Percentiles rank a stretch among this genome's conserved stretches.
phyloP scores from a whole-genome alignment of 768 basidiomycete genomes.

The Leccinum uliginosum region DNA sequence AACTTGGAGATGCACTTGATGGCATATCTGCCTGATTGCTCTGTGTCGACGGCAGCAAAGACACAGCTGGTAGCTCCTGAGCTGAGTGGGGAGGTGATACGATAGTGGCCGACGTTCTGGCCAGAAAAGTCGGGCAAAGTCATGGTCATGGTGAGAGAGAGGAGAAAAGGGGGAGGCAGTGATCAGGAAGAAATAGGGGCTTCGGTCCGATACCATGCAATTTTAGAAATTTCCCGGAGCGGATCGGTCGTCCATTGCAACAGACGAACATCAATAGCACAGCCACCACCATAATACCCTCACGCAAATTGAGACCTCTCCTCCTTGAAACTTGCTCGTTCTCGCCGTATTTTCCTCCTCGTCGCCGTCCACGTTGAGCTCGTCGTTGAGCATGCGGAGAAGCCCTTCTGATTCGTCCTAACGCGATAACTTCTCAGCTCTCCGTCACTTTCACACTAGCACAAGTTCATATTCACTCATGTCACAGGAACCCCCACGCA shows the following conservation, averaged over 20 bases:
- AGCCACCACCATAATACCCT: conserved; percentile 17
- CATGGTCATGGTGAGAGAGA: not conserved
- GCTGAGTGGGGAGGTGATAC: conserved; percentile 60
- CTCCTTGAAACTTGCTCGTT: too few relatives aligned
- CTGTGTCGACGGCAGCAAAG: conserved; percentile 62
- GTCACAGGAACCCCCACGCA: conserved; percentile 27
- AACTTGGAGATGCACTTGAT: conserved; percentile 71
- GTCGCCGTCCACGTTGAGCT: conserved; percentile 10
- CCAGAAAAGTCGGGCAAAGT: conserved; percentile 49
- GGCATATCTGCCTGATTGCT: conserved; percentile 47
- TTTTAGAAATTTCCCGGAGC: not conserved
- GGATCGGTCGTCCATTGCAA: not conserved
- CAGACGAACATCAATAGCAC: conserved; percentile 4
- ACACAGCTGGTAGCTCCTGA: conserved; percentile 76
- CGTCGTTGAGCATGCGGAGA: conserved; percentile 17
- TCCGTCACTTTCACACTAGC: not conserved
- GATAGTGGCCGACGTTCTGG: conserved; percentile 51
- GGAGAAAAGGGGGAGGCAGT: not conserved
- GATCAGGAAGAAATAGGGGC: not conserved
- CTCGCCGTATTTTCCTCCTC: not conserved
- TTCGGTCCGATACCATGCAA: not conserved
- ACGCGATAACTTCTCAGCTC: not conserved
- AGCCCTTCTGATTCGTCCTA: not conserved
- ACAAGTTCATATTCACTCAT: conserved; percentile 12
- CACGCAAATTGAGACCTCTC: not conserved